Evolutionary conservation across 495 filamentous ascomycete species (phyloP), one percentile per base, ranked within the genome.

Genomic region (Aspergillus indologenus): DNA sequence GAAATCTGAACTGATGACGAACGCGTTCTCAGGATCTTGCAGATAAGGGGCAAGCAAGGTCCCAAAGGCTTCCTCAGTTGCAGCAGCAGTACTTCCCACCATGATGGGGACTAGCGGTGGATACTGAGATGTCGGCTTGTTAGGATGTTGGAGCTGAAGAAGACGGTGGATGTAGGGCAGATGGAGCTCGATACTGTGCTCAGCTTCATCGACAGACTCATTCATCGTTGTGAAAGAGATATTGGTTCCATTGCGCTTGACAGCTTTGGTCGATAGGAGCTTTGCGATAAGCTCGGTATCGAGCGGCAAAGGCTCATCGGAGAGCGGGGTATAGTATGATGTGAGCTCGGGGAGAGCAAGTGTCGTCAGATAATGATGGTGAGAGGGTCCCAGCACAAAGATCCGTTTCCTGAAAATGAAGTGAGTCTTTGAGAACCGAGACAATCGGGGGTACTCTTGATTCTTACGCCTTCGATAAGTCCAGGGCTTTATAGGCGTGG

Each of bases 161-260:
- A 92, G 84, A 71, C 93, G 92, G 81, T 94, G 90, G 62, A 98
- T 86, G 67, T 94, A 98, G 1, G 94, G 94, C 0, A 97, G 79
- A 63, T 99, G 94, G 86, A 98, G 96, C 74, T 98, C 95, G 22
- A 98, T 85, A 53, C 90, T 96, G 73, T 99, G 94, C 71, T 99
- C 94, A 31, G 84, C 87, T 60, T 92, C 87, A 63, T 99, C 94
- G 11, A 84, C 76, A 4, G 78, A 71, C 24, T 67, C 68, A 0
- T 83, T 81, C 82, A 96, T 92, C n/a, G 80, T 82, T n/a, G 85
- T 81, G 69, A 97, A 96, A 50, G 53, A 61, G 26, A 72, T 47
- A 8, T 81, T 81, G 17, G 71, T 63, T 21, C 71, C 71, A 54
- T 71, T 63, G 44, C 65, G 48, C 50, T 61, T 73, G 45, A 49